These are phyloP conservation scores for Sorghum bicolor DNA, from an alignment of 176 grass and related monocot species.

Conservation along the genomic window DNA sequence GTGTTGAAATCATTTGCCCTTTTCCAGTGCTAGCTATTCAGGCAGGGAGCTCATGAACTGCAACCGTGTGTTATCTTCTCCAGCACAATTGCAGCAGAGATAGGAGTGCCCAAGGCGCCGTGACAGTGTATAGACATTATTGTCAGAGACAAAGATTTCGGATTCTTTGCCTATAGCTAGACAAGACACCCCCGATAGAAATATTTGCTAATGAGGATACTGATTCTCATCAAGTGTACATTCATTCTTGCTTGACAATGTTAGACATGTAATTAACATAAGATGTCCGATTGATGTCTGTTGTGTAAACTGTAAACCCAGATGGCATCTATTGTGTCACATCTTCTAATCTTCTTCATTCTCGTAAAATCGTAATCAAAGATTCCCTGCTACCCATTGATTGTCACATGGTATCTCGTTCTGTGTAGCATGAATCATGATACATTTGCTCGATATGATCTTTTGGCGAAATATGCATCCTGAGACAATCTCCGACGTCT, in stretches of 20 bases:
- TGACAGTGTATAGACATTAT: conserved; percentile 25
- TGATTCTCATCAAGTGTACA: conserved; percentile 36
- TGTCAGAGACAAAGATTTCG: conserved; percentile 9
- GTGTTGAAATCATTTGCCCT: background rate
- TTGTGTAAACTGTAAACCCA: conserved; percentile 13
- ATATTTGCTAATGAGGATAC: conserved; percentile 18
- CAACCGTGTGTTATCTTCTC: background rate
- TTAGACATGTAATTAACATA: conserved; percentile 37
- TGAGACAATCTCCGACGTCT: background rate
- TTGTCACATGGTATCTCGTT: background rate
- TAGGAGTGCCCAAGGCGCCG: conserved; percentile 12
- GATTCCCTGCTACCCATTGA: background rate
- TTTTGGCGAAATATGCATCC: background rate
- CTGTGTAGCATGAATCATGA: background rate
- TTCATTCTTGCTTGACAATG: conserved; percentile 20
- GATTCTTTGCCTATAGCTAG: conserved; percentile 33
- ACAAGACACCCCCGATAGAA: conserved; percentile 25
- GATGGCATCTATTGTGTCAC: background rate
- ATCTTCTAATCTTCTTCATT: background rate
- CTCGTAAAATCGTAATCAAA: conserved; percentile 1
- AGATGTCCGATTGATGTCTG: conserved; percentile 17
- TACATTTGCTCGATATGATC: background rate
- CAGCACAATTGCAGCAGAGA: conserved; percentile 19
- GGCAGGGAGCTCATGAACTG: background rate
- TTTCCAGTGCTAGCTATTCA: background rate